Conservation (phyloP, 108 stramenopile genomes). For the Craspedostauros australis region DNA sequence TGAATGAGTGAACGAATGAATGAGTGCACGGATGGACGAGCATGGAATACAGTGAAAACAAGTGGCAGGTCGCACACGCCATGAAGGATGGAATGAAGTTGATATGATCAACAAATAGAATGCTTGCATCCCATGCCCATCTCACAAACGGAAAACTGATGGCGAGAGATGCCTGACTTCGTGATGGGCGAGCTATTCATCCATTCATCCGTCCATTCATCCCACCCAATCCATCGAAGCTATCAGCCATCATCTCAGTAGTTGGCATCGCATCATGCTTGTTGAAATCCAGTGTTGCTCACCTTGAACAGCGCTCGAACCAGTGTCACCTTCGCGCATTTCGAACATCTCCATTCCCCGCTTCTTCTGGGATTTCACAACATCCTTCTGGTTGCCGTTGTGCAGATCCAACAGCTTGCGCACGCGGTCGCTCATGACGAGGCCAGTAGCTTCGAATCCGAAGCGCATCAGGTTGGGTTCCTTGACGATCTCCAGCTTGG, state of each 20-base stretch:
- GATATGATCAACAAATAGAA: too few relatives aligned
- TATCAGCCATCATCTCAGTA: not conserved
- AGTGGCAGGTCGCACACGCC: too few relatives aligned
- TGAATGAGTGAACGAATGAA: too few relatives aligned
- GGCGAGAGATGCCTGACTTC: too few relatives aligned
- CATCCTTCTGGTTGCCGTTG: constrained; percentile 74
- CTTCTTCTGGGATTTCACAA: constrained; percentile 71
- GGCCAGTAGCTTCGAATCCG: constrained; percentile 16
- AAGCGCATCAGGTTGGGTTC: constrained; percentile 22
- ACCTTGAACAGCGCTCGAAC: constrained; percentile 53
- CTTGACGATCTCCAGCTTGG: constrained; percentile 35
- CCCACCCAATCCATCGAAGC: not conserved
- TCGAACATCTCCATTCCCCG: constrained; percentile 87
- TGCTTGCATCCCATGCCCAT: too few relatives aligned
- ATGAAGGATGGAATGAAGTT: too few relatives aligned
- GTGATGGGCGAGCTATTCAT: not conserved
- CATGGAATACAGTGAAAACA: not conserved
- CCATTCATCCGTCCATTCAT: too few relatives aligned
- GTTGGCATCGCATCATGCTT: too few relatives aligned
- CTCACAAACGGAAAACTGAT: too few relatives aligned
- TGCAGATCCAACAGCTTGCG: constrained; percentile 63
- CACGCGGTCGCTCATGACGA: constrained; percentile 65
- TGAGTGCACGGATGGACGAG: not conserved
- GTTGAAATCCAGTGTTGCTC: not conserved
- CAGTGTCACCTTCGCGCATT: constrained; percentile 80